These are phyloP conservation scores for Musa troglodytarum DNA, from an alignment of 176 grass and related monocot genomes.

Conservation along the genomic window DNA sequence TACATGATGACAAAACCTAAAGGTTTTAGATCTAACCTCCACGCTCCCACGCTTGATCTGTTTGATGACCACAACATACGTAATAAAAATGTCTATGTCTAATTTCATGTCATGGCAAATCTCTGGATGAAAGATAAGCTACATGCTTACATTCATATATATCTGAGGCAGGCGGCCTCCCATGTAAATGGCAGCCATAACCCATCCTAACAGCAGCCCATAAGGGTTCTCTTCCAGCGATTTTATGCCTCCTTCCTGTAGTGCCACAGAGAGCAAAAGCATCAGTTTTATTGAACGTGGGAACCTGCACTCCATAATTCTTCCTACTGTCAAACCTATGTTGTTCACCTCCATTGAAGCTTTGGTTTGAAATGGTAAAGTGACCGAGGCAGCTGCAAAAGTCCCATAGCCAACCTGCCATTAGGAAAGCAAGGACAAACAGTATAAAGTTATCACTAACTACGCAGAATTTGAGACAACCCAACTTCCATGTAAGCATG, in stretches of 20 bases:
- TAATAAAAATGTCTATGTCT: too few species aligned
- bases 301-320: background rate
- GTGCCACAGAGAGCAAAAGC: too few species aligned
- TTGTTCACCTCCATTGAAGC: background rate
- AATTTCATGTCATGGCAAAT: too few species aligned
- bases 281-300: too few species aligned
- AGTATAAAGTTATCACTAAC: too few species aligned
- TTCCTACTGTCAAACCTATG: background rate
- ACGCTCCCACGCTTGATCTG: conserved; percentile 23
- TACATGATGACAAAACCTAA: too few species aligned
- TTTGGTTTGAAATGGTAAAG: conserved; percentile 11
- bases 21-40: conserved; percentile 8
- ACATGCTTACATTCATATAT: conserved; percentile 5
- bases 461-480: too few species aligned
- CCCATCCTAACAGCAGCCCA: conserved; percentile 13
- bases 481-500: too few species aligned
- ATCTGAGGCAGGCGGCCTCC: conserved; percentile 23
- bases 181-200: conserved; percentile 26
- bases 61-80: background rate
- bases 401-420: conserved; percentile 11
- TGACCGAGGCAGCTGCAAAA: background rate
- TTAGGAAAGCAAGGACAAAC: too few species aligned
- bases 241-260: background rate
- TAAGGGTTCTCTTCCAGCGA: background rate
- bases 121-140: too few species aligned